phyloP scores from a whole-genome alignment of 163 green algal genomes.

The Volvox carteri region DNA sequence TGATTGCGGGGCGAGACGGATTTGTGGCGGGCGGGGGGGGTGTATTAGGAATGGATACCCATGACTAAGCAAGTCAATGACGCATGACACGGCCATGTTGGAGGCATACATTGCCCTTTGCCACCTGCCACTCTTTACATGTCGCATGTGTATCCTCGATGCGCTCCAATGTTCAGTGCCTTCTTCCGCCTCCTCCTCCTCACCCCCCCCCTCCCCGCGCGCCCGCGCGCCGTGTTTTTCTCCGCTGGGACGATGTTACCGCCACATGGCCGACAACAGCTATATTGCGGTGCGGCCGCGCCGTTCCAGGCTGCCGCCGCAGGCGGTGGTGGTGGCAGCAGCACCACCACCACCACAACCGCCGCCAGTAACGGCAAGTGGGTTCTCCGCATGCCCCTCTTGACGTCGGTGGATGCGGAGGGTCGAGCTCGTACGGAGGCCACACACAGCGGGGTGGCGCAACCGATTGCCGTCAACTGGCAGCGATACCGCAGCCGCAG shows the following conservation, averaged over 20 bases:
- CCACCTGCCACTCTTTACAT: too few species aligned
- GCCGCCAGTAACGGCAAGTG: background rate
- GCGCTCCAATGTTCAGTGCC: too few species aligned
- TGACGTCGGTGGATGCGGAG: background rate
- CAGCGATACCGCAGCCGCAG: slow-evolving; percentile 45
- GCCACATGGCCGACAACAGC: background rate
- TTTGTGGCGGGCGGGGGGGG: background rate
- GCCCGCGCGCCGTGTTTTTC: background rate
- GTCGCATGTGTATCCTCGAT: too few species aligned
- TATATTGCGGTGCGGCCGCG: background rate
- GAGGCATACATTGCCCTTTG: background rate
- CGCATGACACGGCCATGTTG: background rate
- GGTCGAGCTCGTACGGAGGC: background rate
- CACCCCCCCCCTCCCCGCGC: background rate
- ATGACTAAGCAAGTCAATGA: background rate
- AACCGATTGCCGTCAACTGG: slow-evolving; percentile 24
- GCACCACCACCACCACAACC: background rate
- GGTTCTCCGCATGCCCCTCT: slow-evolving; percentile 8
- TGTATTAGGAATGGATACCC: background rate
- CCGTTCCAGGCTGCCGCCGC: too few species aligned
- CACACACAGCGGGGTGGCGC: background rate
- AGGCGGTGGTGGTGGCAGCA: too few species aligned
- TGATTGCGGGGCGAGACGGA: background rate
- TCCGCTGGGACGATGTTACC: background rate
- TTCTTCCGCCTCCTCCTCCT: background rate